These are phyloP conservation scores for Solanum aculeatissimum DNA, from an alignment of 305 asterid genomes.

Conservation along the genomic window DNA sequence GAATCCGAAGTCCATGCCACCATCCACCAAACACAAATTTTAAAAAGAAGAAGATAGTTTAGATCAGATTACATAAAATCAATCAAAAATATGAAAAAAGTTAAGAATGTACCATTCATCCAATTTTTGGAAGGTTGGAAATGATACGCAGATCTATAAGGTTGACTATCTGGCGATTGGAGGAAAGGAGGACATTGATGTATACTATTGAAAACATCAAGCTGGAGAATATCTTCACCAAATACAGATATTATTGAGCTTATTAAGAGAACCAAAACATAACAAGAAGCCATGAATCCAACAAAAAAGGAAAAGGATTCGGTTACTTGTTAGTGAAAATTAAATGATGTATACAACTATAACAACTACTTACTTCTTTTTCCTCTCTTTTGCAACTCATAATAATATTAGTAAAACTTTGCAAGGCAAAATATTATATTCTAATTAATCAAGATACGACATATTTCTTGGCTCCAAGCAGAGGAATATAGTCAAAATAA, in stretches of 20 bases:
- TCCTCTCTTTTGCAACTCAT: background rate
- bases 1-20: slow-evolving; percentile 1
- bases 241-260: background rate
- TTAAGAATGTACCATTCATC: slow-evolving; percentile 7
- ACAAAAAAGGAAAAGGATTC: background rate
- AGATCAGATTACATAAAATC: background rate
- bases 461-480: background rate
- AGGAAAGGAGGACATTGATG: background rate
- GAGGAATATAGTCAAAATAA: background rate
- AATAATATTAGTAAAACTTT: background rate
- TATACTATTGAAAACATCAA: background rate
- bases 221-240: background rate
- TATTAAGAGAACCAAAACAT: background rate
- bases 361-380: background rate
- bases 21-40: background rate
- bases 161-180: background rate
- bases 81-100: background rate
- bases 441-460: background rate
- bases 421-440: background rate
- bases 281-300: background rate
- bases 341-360: background rate
- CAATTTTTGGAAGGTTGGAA: slow-evolving; percentile 36
- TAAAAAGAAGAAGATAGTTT: background rate
- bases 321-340: background rate
- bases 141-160: slow-evolving; percentile 47